Evolutionary conservation across 805 yeast species (phyloP).

Genomic region (Candida morakotiae): DNA sequence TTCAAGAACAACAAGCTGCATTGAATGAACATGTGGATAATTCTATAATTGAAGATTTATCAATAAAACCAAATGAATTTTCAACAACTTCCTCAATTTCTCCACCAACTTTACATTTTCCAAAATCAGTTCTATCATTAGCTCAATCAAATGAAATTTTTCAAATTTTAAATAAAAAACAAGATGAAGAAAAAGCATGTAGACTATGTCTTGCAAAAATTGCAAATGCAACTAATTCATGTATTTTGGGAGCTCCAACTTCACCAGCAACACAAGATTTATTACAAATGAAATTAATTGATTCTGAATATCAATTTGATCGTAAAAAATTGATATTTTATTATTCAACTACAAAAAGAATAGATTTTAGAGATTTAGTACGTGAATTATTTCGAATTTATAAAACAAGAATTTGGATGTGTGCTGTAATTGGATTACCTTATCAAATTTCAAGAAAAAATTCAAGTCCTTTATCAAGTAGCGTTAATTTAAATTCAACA

Average conservation of each 20-base stretch:
- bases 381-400: slow-evolving; percentile 71
- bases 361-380: slow-evolving; percentile 70
- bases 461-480: slow-evolving; percentile 1
- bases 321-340: slow-evolving; percentile 73
- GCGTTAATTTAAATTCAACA: background rate
- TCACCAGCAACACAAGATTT: slow-evolving; percentile 13
- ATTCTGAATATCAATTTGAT: slow-evolving; percentile 80
- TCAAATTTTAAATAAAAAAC: slow-evolving; percentile 53
- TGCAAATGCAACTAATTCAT: slow-evolving; percentile 30
- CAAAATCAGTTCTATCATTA: slow-evolving; percentile 60
- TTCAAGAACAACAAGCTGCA: slow-evolving; percentile 69
- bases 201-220: slow-evolving; percentile 57
- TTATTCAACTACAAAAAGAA: slow-evolving; percentile 54
- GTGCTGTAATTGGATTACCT: slow-evolving; percentile 56
- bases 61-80: slow-evolving; percentile 13
- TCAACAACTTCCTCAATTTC: slow-evolving; percentile 11
- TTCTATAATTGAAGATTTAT: slow-evolving; percentile 15
- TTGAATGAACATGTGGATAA: slow-evolving; percentile 25
- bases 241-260: slow-evolving; percentile 2
- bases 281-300: slow-evolving; percentile 56
- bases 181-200: slow-evolving; percentile 69
- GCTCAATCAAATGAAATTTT: slow-evolving; percentile 61
- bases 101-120: slow-evolving; percentile 54
- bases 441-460: slow-evolving; percentile 12
- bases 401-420: slow-evolving; percentile 79